A percentile compares a stretch with the other conserved stretches of the same genome.
These are phyloP conservation scores for Clarireedia homoeocarpa DNA, from an alignment of 2,329 filamentous ascomycete genomes.

Conservation along the genomic window DNA sequence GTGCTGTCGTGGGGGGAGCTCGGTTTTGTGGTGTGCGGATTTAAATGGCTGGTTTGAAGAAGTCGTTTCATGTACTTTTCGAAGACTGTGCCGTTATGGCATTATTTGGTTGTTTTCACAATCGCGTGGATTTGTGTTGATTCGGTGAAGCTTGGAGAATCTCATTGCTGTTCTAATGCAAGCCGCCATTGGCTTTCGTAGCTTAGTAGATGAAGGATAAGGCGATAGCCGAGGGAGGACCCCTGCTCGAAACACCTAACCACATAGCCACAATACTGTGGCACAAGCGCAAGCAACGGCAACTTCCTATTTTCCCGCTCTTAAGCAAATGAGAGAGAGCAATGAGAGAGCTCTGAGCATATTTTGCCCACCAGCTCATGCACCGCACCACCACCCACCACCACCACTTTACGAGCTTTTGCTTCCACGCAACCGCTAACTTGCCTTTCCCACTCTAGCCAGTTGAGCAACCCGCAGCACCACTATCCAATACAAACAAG, in stretches of 20 bases:
- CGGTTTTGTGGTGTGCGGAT: not conserved
- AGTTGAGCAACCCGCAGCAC: too few species aligned
- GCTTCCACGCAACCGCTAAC: not conserved
- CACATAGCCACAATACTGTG: too few species aligned
- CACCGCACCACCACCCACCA: not conserved
- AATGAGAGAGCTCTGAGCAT: not conserved
- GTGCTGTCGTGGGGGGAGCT: not conserved
- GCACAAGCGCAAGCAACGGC: not conserved
- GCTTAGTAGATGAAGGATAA: too few species aligned
- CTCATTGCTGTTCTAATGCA: not conserved
- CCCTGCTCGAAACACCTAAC: too few species aligned
- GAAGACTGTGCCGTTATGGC: not conserved
- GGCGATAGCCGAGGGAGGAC: too few species aligned
- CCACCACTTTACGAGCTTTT: not conserved
- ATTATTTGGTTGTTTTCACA: not conserved
- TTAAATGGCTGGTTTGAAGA: not conserved
- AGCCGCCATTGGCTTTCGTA: not conserved
- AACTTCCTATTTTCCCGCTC: not conserved
- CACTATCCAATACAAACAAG: too few species aligned
- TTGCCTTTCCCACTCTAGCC: not conserved
- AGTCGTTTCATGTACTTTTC: not conserved
- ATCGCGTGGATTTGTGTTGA: not conserved
- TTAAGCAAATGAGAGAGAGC: too few species aligned
- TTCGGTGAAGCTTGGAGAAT: not conserved
- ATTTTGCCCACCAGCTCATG: conserved; percentile 6